These are phyloP conservation scores for Pogostemon cablin DNA, from an alignment of 257 asterid species.

Conservation along the genomic window DNA sequence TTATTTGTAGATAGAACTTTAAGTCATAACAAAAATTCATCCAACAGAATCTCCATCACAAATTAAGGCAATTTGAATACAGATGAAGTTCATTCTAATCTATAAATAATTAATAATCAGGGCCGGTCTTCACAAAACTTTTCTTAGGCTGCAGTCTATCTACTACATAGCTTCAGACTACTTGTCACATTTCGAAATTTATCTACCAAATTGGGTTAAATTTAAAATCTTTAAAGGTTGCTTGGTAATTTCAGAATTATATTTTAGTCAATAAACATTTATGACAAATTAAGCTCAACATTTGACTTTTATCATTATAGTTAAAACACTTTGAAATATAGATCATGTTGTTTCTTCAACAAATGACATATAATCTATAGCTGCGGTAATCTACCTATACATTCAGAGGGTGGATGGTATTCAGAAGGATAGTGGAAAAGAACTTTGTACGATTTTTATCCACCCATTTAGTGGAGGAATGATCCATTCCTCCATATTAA, in stretches of 20 bases:
- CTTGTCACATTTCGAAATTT: neutral
- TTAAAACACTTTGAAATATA: neutral
- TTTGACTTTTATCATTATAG: neutral
- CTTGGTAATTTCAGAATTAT: neutral
- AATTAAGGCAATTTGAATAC: neutral
- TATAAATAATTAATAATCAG: neutral
- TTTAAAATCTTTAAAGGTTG: neutral
- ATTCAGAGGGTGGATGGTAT: neutral
- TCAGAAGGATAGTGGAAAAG: no score
- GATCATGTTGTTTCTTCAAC: neutral
- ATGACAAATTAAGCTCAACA: neutral
- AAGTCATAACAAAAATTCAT: slow-evolving; percentile 5
- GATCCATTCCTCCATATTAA: no score
- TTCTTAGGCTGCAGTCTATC: neutral
- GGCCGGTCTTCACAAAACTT: neutral
- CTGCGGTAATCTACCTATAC: neutral
- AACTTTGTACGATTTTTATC: no score
- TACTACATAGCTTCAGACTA: neutral
- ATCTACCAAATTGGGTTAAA: neutral
- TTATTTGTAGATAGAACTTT: neutral
- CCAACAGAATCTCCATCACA: slow-evolving; percentile 10
- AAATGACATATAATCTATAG: neutral
- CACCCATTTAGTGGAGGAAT: no score
- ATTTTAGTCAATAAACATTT: neutral
- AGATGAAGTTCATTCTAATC: slow-evolving; percentile 6